A percentile compares a stretch with the other conserved stretches of the same genome.
phyloP scores from a whole-genome alignment of 352 stramenopile genomes.

The Aphanomyces cochlioides region DNA sequence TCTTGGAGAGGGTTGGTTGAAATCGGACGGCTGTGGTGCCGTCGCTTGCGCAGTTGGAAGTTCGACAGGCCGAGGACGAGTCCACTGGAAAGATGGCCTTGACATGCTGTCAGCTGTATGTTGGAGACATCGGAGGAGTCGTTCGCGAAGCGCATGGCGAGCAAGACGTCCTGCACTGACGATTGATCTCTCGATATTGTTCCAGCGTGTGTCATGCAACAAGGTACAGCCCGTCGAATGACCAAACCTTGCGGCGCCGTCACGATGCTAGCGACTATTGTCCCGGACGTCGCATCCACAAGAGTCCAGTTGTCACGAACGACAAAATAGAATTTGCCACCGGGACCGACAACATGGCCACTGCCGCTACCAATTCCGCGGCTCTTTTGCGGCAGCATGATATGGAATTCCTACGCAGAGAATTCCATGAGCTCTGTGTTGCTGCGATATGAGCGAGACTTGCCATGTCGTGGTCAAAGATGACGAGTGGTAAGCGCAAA shows the following conservation, averaged over 20 bases:
- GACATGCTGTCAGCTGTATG: not conserved
- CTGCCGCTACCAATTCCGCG: too few species aligned
- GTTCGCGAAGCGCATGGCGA: not conserved
- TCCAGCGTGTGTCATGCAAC: not conserved
- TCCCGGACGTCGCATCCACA: not conserved
- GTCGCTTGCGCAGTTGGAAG: not conserved
- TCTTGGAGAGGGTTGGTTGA: too few species aligned
- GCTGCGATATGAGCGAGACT: not conserved
- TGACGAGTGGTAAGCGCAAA: slow-evolving; percentile 2
- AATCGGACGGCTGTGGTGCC: too few species aligned
- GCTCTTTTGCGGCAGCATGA: not conserved
- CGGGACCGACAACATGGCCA: slow-evolving; percentile 7
- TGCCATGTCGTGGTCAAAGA: slow-evolving; percentile 26
- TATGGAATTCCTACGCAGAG: slow-evolving; percentile 5
- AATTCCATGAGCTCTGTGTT: not conserved
- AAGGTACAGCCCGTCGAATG: not conserved
- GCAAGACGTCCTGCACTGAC: not conserved
- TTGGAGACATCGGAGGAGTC: too few species aligned
- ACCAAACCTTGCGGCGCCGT: not conserved
- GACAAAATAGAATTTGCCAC: slow-evolving; percentile 7
- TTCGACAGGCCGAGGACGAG: slow-evolving; percentile 1
- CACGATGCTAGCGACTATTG: not conserved
- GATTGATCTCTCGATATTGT: not conserved
- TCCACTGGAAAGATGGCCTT: not conserved
- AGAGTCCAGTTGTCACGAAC: not conserved